phyloP scores from a whole-genome alignment of 2,329 filamentous ascomycete genomes.

The Pestalotiopsis sp. region DNA sequence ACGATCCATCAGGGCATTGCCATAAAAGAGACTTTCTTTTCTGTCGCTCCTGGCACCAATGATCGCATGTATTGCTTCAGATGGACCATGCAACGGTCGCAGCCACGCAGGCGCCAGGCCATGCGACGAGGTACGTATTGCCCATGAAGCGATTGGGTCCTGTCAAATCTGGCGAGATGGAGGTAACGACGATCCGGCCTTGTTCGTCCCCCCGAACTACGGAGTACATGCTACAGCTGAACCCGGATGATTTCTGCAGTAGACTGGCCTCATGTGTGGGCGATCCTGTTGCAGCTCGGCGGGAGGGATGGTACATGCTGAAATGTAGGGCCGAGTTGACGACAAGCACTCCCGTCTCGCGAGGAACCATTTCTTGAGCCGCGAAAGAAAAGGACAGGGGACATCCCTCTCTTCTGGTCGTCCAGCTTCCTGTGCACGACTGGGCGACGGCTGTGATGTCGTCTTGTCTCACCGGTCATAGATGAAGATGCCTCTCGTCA shows the following conservation, averaged over 20 bases:
- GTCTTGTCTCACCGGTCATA: slow-evolving; percentile 8
- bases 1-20: background rate
- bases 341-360: background rate
- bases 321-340: slow-evolving; percentile 7
- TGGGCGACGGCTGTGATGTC: background rate
- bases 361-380: background rate
- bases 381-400: background rate
- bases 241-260: background rate
- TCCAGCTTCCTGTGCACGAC: background rate
- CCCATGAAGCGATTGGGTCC: background rate
- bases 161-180: background rate
- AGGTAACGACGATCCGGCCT: background rate
- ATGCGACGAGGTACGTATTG: background rate
- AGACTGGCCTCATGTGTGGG: background rate
- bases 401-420: background rate
- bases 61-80: background rate
- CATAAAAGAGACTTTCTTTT: background rate
- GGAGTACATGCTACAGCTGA: background rate
- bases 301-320: background rate
- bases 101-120: background rate
- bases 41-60: background rate
- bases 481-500: slow-evolving; percentile 1
- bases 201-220: background rate
- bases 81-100: background rate
- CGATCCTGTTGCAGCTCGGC: background rate